These are phyloP conservation scores for Aspergillus conjunctus DNA, from an alignment of 495 filamentous ascomycete species.

Conservation along the genomic window DNA sequence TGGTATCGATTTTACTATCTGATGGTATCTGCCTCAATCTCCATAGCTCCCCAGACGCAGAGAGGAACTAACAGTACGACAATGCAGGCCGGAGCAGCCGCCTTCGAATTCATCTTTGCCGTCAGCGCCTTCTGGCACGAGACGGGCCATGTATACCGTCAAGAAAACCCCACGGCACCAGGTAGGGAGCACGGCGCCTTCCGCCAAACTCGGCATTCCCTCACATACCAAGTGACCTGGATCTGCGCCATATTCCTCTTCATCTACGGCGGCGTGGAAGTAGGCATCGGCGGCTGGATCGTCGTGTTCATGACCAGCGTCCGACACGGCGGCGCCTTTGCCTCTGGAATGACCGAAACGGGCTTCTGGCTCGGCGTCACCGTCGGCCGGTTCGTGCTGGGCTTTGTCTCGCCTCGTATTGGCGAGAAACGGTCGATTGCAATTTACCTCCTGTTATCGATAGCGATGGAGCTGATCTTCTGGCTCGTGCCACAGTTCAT, in stretches of 20 bases:
- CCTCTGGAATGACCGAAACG: slow-evolving; percentile 57
- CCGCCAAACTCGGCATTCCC: slow-evolving; percentile 54
- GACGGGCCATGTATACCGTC: slow-evolving; percentile 30
- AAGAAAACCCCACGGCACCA: slow-evolving; percentile 30
- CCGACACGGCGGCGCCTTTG: slow-evolving; percentile 50
- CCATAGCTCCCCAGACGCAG: not conserved
- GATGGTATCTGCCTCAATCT: slow-evolving; percentile 39
- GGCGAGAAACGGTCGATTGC: slow-evolving; percentile 59
- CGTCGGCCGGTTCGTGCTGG: slow-evolving; percentile 55
- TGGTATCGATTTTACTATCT: slow-evolving; percentile 64
- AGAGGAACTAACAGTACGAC: not conserved
- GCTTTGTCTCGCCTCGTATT: slow-evolving; percentile 58
- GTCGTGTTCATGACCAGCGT: slow-evolving; percentile 60
- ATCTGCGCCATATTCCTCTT: slow-evolving; percentile 68
- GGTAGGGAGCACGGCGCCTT: slow-evolving; percentile 36
- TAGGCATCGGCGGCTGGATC: slow-evolving; percentile 71
- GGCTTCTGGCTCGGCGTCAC: slow-evolving; percentile 65
- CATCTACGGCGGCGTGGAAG: slow-evolving; percentile 77
- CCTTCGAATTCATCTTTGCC: slow-evolving; percentile 55
- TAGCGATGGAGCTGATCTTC: slow-evolving; percentile 59
- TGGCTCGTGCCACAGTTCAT: slow-evolving; percentile 68
- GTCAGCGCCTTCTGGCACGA: slow-evolving; percentile 62
- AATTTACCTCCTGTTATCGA: slow-evolving; percentile 49
- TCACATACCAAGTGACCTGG: slow-evolving; percentile 63
- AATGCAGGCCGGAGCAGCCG: slow-evolving; percentile 57